Percentiles rank a stretch among this genome's conserved stretches.
Conservation (phyloP, 2,329 filamentous ascomycete species). For the Alternaria rosae region DNA sequence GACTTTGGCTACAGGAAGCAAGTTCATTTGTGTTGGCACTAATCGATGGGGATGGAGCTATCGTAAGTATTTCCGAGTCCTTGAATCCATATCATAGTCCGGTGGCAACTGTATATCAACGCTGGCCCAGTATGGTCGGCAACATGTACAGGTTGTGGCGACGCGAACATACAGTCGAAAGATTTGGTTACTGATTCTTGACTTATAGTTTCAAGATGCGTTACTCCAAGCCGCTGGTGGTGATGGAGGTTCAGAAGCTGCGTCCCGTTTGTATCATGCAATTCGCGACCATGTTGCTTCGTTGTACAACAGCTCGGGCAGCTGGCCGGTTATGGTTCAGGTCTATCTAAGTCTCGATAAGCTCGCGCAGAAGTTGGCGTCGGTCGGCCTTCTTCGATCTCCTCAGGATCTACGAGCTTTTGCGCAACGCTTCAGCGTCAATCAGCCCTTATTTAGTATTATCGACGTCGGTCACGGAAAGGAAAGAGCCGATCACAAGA, state of each 20-base stretch:
- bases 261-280: constrained; percentile 52
- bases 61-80: constrained; percentile 42
- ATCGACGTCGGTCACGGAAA: constrained; percentile 58
- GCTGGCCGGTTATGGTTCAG: constrained; percentile 57
- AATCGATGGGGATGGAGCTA: constrained; percentile 60
- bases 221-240: constrained; percentile 50
- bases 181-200: not conserved
- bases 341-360: constrained; percentile 58
- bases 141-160: not conserved
- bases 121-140: not conserved
- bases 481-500: constrained; percentile 57
- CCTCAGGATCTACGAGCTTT: constrained; percentile 53
- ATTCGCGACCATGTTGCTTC: constrained; percentile 53
- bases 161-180: not conserved
- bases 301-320: constrained; percentile 51
- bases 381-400: constrained; percentile 51
- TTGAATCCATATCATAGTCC: not conserved
- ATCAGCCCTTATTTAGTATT: constrained; percentile 57
- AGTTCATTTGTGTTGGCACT: constrained; percentile 56
- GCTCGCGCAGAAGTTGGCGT: constrained; percentile 52
- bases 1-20: constrained; percentile 29
- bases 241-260: constrained; percentile 57
- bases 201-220: constrained; percentile 53
- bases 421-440: constrained; percentile 53
- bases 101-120: not conserved